Evolutionary conservation across 176 grass and related monocot species (phyloP), one percentile per base, ranked within the genome.

Genomic region (Oryza punctata): DNA sequence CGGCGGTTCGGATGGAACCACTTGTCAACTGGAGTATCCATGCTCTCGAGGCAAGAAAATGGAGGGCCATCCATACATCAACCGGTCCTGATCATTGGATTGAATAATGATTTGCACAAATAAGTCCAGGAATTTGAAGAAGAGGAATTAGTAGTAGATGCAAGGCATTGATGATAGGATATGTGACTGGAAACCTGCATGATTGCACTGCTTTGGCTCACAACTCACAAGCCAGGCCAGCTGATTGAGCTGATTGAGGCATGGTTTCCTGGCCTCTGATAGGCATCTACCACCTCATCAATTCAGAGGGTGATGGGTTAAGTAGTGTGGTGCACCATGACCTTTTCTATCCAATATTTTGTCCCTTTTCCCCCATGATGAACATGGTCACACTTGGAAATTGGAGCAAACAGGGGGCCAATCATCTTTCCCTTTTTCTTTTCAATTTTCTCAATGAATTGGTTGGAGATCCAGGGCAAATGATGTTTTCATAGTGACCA

Each of bases 91-190:
- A 41, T 67, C 46, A 29, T 35, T 35, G 33, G 33, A 35, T 35
- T 35, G 33, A 35, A 35, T 29, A 72, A 54, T 78, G 12, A 75
- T 63, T 23, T 70, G 64, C 32, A 35, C 24, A 50, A 1, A 7
- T 18, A 29, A 76, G 27, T 47, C 23, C 70, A 28, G 54, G 28
- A 75, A 76, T 23, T 19, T n/a, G 2, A 5, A 67, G 37, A 14
- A 70, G 63, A 37, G 32, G 3, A 33, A 33, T 33, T 33, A 33
- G 32, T 33, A 67, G 46, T 19, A 70, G 63, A 37, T 16, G 23
- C 21, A 54, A 25, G 52, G 52, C 65, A 85, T 77, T 89, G 50
- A 82, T 72, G 87, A 37, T 23, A 21, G 7, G 77, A 79, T 21
- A 67, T 15, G 35, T 15, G 47, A 79, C 87, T 63, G 3, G 75